Conservation (phyloP, 129 eudicot species). For the Apium graveolens region DNA sequence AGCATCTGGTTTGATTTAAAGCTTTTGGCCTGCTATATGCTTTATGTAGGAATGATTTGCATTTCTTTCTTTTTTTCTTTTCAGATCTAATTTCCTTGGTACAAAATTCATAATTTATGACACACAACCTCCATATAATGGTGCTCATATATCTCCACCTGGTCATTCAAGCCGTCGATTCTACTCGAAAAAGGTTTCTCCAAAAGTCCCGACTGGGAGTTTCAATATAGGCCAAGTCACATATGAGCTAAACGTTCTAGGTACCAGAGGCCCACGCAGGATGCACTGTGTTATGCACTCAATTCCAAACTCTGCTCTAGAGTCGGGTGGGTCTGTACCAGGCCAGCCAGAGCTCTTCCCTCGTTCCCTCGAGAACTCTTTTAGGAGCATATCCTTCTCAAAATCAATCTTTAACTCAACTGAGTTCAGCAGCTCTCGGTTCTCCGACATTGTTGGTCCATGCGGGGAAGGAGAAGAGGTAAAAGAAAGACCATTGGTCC, state of each 20-base stretch:
- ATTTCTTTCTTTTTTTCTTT: neutral
- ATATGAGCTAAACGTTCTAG: conserved; percentile 68
- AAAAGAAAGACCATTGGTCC: conserved; percentile 45
- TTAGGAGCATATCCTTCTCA: conserved; percentile 69
- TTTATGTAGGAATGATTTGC: neutral
- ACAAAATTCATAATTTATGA: conserved; percentile 78
- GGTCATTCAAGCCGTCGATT: conserved; percentile 62
- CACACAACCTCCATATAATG: conserved; percentile 63
- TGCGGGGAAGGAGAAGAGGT: conserved; percentile 24
- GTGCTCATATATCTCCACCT: conserved; percentile 42
- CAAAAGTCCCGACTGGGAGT: conserved; percentile 69
- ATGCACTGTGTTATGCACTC: conserved; percentile 82
- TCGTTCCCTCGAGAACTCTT: conserved; percentile 56
- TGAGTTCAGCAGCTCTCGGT: conserved; percentile 63
- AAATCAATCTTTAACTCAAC: conserved; percentile 54
- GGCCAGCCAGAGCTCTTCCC: conserved; percentile 73
- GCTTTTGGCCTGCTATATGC: neutral
- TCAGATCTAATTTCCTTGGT: conserved; percentile 82
- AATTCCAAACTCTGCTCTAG: conserved; percentile 57
- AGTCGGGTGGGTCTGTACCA: conserved; percentile 59
- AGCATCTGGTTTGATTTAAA: neutral
- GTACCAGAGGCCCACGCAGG: conserved; percentile 76
- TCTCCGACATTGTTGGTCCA: conserved; percentile 35
- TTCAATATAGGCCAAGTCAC: conserved; percentile 67
- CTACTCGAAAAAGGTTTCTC: conserved; percentile 67